Evolutionary conservation across 352 stramenopile species (phyloP), one percentile per base, ranked within the genome.

Genomic region (Phytophthora palmivora): DNA sequence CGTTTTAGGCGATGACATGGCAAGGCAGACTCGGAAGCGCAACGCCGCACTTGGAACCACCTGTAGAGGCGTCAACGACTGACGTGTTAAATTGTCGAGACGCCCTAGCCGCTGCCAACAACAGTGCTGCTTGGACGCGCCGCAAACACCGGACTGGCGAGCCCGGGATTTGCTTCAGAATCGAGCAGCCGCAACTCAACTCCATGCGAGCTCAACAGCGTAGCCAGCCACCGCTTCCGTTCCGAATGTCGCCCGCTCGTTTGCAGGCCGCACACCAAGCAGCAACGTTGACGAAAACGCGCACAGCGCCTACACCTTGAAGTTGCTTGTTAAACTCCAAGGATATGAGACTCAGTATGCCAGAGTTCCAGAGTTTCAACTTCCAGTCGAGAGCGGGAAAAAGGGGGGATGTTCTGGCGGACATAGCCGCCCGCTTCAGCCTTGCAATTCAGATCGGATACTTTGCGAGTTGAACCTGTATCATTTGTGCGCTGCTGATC

Each of bases 1-100:
- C 60, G 70, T 75, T 58, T 75, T 65, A 55, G 49, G 21, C 33
- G 70, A 78, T 78, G 56, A 64, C 70, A 38, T 37, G 10, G 22
- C 16, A 37, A 18, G 33, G 15, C 38, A 48, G 21, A n/a, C 36
- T 24, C n/a, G 41, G 60, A 75, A 78, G 52, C 61, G 70, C 65
- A 75, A 77, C 32, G 15, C 32, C 6, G 24, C 33, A 61, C 54
- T 61, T 32, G 28, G 43, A 34, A 70, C 47, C 43, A 41, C 46
- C 54, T 22, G 26, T 43, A 33, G 18, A 14, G 43, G 14, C 26
- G 33, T 32, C 39, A 60, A 43, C 21, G 26, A 34, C 32, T 54
- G 43, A 21, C 15, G 37, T 36, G 55, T 45, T 41, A 49, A 46
- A 19, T n/a, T 65, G 38, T 57, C 22, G 18, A 62, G 30, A 32